Base-by-base conservation (phyloP, 1,139 yeast species). In the Zygoascus hellenicus region DNA sequence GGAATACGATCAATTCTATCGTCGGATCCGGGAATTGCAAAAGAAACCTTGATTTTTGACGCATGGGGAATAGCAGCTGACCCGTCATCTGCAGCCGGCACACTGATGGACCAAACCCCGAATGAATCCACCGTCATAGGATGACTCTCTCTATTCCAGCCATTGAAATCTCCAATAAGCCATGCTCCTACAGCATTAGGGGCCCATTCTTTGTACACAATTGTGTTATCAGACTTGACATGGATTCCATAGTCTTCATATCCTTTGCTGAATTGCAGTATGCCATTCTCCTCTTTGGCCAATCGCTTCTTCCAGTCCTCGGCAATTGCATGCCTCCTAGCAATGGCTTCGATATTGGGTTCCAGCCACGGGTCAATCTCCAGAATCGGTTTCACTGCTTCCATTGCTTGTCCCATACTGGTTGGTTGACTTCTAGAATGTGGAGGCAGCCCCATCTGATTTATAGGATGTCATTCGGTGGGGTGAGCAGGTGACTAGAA, bases 161-260 rank as follows among this genome's bases (percentile, higher is more conserved):
- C 61, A 65, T 90, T 92, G 72, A 92, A 92, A 48, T 90, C 97
- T 9, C 98, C 98, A 48, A 87, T 82, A 32, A 92, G 65, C 43
- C 80, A 75, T 1, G 95, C 97, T 42, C 65, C 71, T 6, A 61
- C 61, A 2, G 96, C 97, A 60, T 87, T 82, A 6, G 97, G 98
- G 2, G 95, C 89, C 80, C 96, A 90, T 66, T 90, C 95, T 30
- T 77, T 72, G 58, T 85, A 83, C 2, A 69, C 64, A 43, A 90
- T 77, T 11, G 76, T 73, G 48, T 80, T 79, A 39, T 76, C 72
- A 10, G 56, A 52, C 54, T 76, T 69, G 14, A 83, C 81, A 57
- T 87, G 90, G 53, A 92, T 70, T 1, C 98, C 98, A 65, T 82
- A 86, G 14, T 65, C 62, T 58, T 80, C 71, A 65, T 88, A 92